Base-by-base conservation (phyloP, 2,329 filamentous ascomycete species). In the Aspergillus sergii region DNA sequence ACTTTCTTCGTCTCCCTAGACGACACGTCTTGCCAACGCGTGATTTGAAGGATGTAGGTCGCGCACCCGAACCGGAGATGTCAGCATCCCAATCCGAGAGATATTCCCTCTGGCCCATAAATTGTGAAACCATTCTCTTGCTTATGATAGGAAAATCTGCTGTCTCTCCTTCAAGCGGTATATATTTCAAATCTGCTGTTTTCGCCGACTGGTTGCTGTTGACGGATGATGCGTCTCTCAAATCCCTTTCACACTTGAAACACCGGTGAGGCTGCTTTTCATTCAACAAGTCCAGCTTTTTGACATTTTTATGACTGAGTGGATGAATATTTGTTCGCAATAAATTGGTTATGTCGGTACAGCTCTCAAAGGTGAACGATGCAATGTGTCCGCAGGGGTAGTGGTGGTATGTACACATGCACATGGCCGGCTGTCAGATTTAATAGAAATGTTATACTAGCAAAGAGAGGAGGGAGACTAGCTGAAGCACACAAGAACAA, bases 311-410 rank as follows among this genome's bases (percentile, higher is more conserved):
- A 19, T n/a, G n/a, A 43, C 28, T 48, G 7, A 9, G 12, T 5
- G 19, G 19, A 28, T 23, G 8, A 12, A 10, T 43, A 26, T 46
- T 50, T 6, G 50, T 14, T n/a, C 68, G 69, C 4, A 75, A 59
- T 9, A 43, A 43, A n/a, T 69, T 66, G 23, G 68, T 70, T 36
- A 69, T 66, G 2, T 66, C 59, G 16, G 61, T 45, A 59, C 73
- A 75, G 61, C 66, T 68, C n/a, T 60, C 62, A n/a, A 73, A 54
- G 1, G 61, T 71, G 59, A 68, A 74, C 43, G 65, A 66, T 53
- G 69, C 62, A 41, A 75, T 73, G 50, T 75, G 73, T 16, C 73
- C 72, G 55, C 72, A 75, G 39, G 65, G 60, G 51, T 71, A 72
- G 60, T 73, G 72, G 53, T 74, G 70, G 50, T 70, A 73, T n/a